These are phyloP conservation scores for Leucogyrophana mollusca DNA, from an alignment of 768 basidiomycete species.

Conservation along the genomic window DNA sequence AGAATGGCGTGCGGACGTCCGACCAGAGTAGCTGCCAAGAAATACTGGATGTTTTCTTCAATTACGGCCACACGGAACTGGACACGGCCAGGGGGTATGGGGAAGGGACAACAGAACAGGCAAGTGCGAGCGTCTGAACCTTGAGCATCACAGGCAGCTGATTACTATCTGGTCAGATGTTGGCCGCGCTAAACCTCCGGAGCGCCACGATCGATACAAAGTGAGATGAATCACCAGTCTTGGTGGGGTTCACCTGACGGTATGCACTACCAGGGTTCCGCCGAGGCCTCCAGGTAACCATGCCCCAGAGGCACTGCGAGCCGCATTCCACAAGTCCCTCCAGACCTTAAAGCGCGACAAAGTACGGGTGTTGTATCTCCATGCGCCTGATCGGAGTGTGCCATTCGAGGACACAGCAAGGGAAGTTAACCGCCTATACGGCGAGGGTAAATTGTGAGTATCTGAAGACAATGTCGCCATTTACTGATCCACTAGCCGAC, in stretches of 20 bases:
- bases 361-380: slow-evolving; percentile 35
- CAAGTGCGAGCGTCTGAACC: slow-evolving; percentile 6
- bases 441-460: slow-evolving; percentile 32
- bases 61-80: slow-evolving; percentile 40
- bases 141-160: background rate
- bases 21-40: slow-evolving; percentile 33
- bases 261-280: slow-evolving; percentile 20
- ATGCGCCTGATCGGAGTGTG: slow-evolving; percentile 34
- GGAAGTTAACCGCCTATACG: slow-evolving; percentile 30
- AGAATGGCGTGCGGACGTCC: slow-evolving; percentile 33
- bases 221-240: slow-evolving; percentile 16
- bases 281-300: slow-evolving; percentile 31
- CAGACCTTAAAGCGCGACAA: slow-evolving; percentile 24
- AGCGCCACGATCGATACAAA: slow-evolving; percentile 43
- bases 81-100: slow-evolving; percentile 48
- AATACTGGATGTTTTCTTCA: slow-evolving; percentile 38
- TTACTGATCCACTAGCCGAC: slow-evolving; percentile 7
- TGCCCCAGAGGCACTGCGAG: slow-evolving; percentile 23
- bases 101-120: slow-evolving; percentile 50
- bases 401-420: slow-evolving; percentile 34
- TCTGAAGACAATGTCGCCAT: slow-evolving; percentile 28
- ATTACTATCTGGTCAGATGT: slow-evolving; percentile 18
- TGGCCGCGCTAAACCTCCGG: slow-evolving; percentile 38
- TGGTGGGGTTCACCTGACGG: background rate
- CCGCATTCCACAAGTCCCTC: slow-evolving; percentile 27